A percentile compares a stretch with the other conserved stretches of the same genome.
These are phyloP conservation scores for Inonotus hispidus DNA, from an alignment of 1,284 basidiomycete genomes.

Conservation along the genomic window DNA sequence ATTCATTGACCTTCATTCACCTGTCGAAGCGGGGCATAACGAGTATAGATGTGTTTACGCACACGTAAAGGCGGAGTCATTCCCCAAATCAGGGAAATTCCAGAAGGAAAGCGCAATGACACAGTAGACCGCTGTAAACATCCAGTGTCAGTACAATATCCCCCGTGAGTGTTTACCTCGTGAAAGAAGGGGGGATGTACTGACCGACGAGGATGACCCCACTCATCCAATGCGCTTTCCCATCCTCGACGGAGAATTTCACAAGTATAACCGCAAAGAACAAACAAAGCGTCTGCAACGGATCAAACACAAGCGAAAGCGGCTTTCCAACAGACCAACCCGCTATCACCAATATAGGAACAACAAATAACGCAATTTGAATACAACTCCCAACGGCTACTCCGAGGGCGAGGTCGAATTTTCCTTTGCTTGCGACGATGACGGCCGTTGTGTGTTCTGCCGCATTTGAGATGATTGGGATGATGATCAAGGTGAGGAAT, in stretches of 20 bases:
- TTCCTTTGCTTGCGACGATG: constrained; percentile 55
- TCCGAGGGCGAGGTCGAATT: constrained; percentile 48
- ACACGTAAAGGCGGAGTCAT: neutral
- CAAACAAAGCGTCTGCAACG: constrained; percentile 28
- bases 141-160: neutral
- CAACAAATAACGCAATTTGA: constrained; percentile 63
- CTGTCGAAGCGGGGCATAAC: too few species aligned
- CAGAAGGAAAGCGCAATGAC: constrained; percentile 41
- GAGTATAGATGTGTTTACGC: neutral
- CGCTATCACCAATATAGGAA: constrained; percentile 51
- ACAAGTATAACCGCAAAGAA: constrained; percentile 56
- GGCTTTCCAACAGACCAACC: constrained; percentile 59
- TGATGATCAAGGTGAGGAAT: constrained; percentile 61
- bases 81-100: constrained; percentile 33
- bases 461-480: constrained; percentile 63
- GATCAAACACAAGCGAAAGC: constrained; percentile 41
- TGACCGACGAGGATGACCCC: constrained; percentile 47
- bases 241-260: constrained; percentile 58
- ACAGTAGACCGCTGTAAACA: constrained; percentile 29
- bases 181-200: constrained; percentile 20
- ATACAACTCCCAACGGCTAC: constrained; percentile 65
- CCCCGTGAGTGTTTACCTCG: neutral
- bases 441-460: constrained; percentile 66
- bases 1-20: neutral
- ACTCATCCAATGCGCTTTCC: constrained; percentile 59